Conservation (phyloP, 495 filamentous ascomycete genomes). For the Bryoglossum gracile region DNA sequence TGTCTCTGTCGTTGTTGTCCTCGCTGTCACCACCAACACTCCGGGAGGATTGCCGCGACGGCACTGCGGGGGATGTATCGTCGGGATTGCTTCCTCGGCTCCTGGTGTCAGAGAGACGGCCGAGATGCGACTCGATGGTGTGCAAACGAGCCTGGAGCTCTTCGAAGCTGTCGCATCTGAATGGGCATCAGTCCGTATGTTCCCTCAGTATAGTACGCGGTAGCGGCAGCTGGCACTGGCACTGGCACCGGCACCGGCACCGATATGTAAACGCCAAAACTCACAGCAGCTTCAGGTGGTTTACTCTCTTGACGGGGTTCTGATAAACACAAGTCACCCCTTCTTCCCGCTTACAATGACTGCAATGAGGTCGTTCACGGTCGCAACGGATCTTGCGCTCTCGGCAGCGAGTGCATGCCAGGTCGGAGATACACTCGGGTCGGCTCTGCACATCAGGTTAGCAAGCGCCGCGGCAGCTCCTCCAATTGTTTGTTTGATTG, state of each 20-base stretch:
- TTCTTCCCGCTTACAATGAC: slow-evolving; percentile 1
- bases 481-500: no score
- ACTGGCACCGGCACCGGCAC: no score
- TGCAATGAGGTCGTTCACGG: slow-evolving; percentile 3
- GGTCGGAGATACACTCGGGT: slow-evolving; percentile 2
- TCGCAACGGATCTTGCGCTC: slow-evolving; percentile 5
- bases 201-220: background rate
- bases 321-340: slow-evolving; percentile 4
- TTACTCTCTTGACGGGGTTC: slow-evolving; percentile 2
- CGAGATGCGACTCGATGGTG: slow-evolving; percentile 5
- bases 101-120: slow-evolving; percentile 4
- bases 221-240: no score
- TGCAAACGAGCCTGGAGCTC: background rate
- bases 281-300: slow-evolving; percentile 2
- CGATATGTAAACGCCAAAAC: no score
- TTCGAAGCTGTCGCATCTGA: slow-evolving; percentile 4
- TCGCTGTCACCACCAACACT: background rate
- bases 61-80: background rate
- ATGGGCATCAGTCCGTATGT: slow-evolving; percentile 2
- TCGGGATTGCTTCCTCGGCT: background rate
- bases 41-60: background rate
- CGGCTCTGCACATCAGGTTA: no score
- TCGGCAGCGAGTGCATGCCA: slow-evolving; percentile 1
- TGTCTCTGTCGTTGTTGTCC: background rate
- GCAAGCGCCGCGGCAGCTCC: no score